phyloP scores from a whole-genome alignment of 2,329 filamentous ascomycete species.

The Ophiostoma pallidulum region DNA sequence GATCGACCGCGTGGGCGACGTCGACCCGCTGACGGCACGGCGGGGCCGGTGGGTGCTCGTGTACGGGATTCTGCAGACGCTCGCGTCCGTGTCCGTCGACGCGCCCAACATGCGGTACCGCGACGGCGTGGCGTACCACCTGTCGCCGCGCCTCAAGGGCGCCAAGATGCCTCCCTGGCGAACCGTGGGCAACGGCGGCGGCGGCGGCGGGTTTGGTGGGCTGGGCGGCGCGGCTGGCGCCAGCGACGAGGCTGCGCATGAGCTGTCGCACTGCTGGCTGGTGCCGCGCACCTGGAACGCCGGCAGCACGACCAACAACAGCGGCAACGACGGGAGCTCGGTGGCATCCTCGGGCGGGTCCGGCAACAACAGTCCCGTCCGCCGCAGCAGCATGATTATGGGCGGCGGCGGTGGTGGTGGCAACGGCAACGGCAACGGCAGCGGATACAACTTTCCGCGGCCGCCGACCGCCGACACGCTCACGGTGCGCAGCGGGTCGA shows the following conservation, averaged over 20 bases:
- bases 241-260: slow-evolving; percentile 34
- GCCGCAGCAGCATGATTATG: neutral
- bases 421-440: neutral
- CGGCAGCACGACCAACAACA: slow-evolving; percentile 17
- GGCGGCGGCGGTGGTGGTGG: slow-evolving; percentile 5
- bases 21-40: slow-evolving; percentile 46
- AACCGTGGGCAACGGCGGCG: slow-evolving; percentile 26
- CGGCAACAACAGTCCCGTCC: slow-evolving; percentile 19
- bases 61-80: slow-evolving; percentile 50
- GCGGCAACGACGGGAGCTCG: slow-evolving; percentile 22
- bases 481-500: slow-evolving; percentile 16
- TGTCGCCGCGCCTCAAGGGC: slow-evolving; percentile 44
- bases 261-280: slow-evolving; percentile 45
- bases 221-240: too few species aligned
- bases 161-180: slow-evolving; percentile 48
- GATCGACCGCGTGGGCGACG: slow-evolving; percentile 37
- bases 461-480: slow-evolving; percentile 18
- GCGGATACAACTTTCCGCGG: slow-evolving; percentile 20
- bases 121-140: slow-evolving; percentile 46
- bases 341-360: slow-evolving; percentile 18
- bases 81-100: slow-evolving; percentile 51
- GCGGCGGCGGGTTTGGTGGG: too few species aligned
- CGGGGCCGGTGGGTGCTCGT: slow-evolving; percentile 53
- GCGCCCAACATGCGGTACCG: slow-evolving; percentile 42
- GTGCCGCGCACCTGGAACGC: slow-evolving; percentile 32